A percentile compares a stretch with the other conserved stretches of the same genome.
Conservation (phyloP, 176 grass and related monocot genomes). For the Coix lacrymajobi region DNA sequence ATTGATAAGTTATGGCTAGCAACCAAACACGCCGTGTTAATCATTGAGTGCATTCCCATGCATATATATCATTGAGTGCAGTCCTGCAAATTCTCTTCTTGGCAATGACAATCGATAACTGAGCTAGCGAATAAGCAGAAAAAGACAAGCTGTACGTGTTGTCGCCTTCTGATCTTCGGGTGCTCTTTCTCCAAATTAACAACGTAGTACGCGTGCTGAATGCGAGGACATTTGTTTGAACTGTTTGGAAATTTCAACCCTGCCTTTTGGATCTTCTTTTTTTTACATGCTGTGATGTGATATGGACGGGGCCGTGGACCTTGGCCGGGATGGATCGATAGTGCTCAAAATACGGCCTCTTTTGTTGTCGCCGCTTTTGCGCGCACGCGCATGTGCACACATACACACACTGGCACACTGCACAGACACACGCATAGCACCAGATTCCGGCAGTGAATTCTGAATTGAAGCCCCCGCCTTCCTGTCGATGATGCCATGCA, state of each 20-base stretch:
- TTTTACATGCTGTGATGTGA: neutral
- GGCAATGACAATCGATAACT: neutral
- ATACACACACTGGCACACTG: no score
- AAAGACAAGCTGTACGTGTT: conserved; percentile 11
- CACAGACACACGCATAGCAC: neutral
- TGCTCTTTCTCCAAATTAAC: neutral
- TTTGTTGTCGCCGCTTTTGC: conserved; percentile 1
- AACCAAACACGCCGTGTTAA: no score
- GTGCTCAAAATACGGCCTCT: neutral
- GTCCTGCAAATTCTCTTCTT: neutral
- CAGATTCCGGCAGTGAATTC: neutral
- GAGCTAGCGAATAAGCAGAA: no score
- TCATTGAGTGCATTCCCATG: no score
- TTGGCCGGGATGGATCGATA: neutral
- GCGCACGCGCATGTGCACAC: neutral
- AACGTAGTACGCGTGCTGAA: neutral
- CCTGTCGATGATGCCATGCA: neutral
- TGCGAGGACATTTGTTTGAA: neutral
- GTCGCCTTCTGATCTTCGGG: neutral
- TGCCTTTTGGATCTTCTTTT: neutral
- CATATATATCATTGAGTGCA: neutral
- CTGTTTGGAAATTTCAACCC: neutral
- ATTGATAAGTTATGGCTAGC: neutral
- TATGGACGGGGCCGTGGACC: neutral
- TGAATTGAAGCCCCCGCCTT: neutral